Evolutionary conservation across 768 basidiomycete genomes (phyloP).

Genomic region (Lactarius pseudohatsudake): DNA sequence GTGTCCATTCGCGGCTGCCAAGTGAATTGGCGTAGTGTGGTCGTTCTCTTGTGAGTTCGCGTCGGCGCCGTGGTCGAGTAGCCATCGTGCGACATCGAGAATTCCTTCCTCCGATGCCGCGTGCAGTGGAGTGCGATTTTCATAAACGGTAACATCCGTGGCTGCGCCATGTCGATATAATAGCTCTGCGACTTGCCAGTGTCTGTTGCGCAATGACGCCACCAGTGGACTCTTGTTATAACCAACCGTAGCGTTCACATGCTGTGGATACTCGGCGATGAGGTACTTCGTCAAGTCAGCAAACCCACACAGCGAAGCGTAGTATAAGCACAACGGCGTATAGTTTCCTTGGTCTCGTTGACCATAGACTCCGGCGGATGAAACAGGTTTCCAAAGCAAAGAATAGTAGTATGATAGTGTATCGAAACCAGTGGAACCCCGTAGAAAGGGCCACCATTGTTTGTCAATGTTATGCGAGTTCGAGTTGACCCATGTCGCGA

Average conservation of each 20-base stretch:
- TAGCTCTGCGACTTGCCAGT: background rate
- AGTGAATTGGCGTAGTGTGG: background rate
- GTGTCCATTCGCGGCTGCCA: background rate
- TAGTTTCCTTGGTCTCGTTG: no score
- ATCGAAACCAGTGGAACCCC: no score
- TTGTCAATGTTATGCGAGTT: background rate
- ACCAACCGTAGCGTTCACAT: background rate
- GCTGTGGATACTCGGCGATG: background rate
- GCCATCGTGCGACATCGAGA: no score
- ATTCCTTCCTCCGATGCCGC: background rate
- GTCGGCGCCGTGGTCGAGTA: conserved; percentile 1
- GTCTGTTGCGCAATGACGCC: background rate
- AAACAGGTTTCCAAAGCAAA: background rate
- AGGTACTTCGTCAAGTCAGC: background rate
- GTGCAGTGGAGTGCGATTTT: background rate
- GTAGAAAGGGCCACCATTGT: background rate
- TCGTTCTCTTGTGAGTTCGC: background rate
- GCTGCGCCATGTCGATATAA: background rate
- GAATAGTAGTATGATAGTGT: background rate
- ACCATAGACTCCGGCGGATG: background rate
- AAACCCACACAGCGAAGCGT: background rate
- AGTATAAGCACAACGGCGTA: background rate
- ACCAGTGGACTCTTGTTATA: background rate
- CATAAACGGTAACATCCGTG: background rate
- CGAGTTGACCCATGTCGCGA: background rate